Conservation (phyloP, 2,329 filamentous ascomycete species). For the Microcyclospora tardicrescens region DNA sequence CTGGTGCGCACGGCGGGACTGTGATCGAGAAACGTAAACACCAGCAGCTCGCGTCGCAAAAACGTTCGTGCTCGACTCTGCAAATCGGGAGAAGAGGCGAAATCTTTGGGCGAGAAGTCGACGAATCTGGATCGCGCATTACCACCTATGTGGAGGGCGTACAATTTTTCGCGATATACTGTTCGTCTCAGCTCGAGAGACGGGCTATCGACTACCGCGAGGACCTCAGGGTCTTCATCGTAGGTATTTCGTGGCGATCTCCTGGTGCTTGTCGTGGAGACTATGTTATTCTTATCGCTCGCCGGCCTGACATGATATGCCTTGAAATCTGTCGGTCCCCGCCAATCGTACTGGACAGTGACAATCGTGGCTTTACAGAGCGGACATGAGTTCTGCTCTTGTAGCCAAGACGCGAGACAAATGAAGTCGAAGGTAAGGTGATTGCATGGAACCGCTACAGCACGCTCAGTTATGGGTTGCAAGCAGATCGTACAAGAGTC, state of each 20-base stretch:
- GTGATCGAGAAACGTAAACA: conserved; percentile 59
- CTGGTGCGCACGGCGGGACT: conserved; percentile 13
- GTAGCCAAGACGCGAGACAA: conserved; percentile 72
- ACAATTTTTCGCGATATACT: conserved; percentile 60
- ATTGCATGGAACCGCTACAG: conserved; percentile 60
- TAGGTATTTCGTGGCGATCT: not conserved
- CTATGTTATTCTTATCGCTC: not conserved
- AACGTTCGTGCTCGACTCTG: conserved; percentile 67
- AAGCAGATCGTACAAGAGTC: conserved; percentile 79
- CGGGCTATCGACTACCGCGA: conserved; percentile 7
- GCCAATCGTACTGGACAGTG: conserved; percentile 54
- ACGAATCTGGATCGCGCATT: conserved; percentile 66
- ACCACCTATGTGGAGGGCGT: conserved; percentile 69
- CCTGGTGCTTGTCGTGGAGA: not conserved
- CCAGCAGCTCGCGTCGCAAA: conserved; percentile 69
- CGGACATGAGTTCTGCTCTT: conserved; percentile 60
- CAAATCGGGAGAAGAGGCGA: conserved; percentile 52
- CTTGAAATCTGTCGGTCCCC: conserved; percentile 41
- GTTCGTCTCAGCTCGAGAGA: conserved; percentile 50
- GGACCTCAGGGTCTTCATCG: conserved; percentile 1
- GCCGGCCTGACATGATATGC: conserved; percentile 39
- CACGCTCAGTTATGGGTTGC: conserved; percentile 57
- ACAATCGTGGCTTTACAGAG: conserved; percentile 50
- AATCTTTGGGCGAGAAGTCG: conserved; percentile 55
- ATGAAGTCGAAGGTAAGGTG: conserved; percentile 76